Base-by-base conservation (phyloP, 1,139 yeast species). In the Diutina sp. region DNA sequence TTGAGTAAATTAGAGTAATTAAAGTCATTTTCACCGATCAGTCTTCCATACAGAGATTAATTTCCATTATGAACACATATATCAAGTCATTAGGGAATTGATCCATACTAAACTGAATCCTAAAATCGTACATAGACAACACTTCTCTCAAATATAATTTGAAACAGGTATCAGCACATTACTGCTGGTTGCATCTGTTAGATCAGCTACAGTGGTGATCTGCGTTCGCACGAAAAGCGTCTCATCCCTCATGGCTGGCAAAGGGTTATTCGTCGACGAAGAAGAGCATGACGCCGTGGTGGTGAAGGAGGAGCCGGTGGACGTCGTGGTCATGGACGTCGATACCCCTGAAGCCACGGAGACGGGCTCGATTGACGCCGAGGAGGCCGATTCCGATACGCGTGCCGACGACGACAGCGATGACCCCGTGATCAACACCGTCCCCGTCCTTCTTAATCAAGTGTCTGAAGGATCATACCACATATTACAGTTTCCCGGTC, bases 181-280 rank as follows among this genome's bases (percentile, higher is more conserved):
- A 3, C 25, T 21, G 25, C 25, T 21, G 25, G 25, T 21, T 21
- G 25, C 25, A 21, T 21, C 2, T 21, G 25, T 12, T 9, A 12
- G 41, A 35, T 35, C 41, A 32, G 12, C 38, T n/a, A 35, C 11
- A 2, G 41, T 11, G 11, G 5, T 18, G 21, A 11, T 6, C 45
- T 21, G 16, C 8, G 21, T 18, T 18, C n/a, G 16, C 50, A 46
- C 29, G 30, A n/a, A 28, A 18, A 46, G n/a, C 50, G 21, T 25
- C n/a, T 28, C 51, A 50, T 50, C 53, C 41, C 41, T 35, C 11
- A 50, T 50, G 53, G 29, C 44, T 14, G 53, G 29, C 18, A 18
- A 18, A 21, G 53, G 53, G 25, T 18, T 50, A 50, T 50, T 50
- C 45, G 53, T 50, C 29, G 53, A 50, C 14, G 53, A 50, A 50